Conservation (phyloP, 345 rosid species). For the Pseudoturritis turrita region DNA sequence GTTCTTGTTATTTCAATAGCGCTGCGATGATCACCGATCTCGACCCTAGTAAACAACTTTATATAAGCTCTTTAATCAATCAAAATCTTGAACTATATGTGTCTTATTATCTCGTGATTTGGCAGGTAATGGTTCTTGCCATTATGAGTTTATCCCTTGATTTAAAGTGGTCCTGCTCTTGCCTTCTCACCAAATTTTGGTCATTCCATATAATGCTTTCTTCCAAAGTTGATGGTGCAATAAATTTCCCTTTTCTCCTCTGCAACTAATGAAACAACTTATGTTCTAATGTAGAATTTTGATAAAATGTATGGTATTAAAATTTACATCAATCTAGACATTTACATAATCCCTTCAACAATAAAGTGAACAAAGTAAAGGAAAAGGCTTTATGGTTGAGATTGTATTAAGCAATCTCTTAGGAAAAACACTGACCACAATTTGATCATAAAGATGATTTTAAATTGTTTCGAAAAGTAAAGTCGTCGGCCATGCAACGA, state of each 20-base stretch:
- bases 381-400: no score
- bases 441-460: not conserved
- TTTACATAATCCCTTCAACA: not conserved
- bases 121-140: constrained; percentile 49
- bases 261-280: not conserved
- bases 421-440: not conserved
- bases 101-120: not conserved
- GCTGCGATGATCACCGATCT: constrained; percentile 52
- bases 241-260: no score
- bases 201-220: no score
- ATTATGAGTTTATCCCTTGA: constrained; percentile 33
- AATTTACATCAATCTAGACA: not conserved
- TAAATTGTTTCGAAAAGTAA: constrained; percentile 48
- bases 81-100: not conserved
- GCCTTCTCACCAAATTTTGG: no score
- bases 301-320: not conserved
- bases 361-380: not conserved
- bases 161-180: not conserved
- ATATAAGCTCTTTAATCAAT: not conserved
- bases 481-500: constrained; percentile 87
- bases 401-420: constrained; percentile 8
- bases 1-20: constrained; percentile 53
- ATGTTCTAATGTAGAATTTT: not conserved
- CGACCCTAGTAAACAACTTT: constrained; percentile 53
- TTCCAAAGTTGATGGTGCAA: no score